Evolutionary conservation across 2,329 filamentous ascomycete species (phyloP).

Genomic region (Nemania sp.): DNA sequence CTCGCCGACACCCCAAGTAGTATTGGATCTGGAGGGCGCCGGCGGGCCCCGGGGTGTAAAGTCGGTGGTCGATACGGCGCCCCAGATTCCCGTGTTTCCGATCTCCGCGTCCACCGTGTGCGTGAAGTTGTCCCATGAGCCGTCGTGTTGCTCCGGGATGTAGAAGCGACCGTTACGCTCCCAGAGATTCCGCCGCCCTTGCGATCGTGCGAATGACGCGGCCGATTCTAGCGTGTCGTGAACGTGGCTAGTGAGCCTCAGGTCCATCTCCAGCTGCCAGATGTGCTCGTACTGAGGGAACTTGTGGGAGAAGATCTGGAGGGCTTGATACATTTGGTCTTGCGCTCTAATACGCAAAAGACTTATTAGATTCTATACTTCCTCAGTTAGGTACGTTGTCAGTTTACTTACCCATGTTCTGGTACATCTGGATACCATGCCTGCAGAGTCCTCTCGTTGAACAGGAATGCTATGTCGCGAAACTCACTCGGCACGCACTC

Average conservation of each 20-base stretch:
- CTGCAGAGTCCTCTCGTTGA: slow-evolving; percentile 74
- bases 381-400: background rate
- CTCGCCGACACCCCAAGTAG: slow-evolving; percentile 73
- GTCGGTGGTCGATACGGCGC: slow-evolving; percentile 53
- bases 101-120: slow-evolving; percentile 54
- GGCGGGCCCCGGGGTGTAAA: slow-evolving; percentile 62
- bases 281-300: slow-evolving; percentile 70
- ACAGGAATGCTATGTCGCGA: slow-evolving; percentile 73
- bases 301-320: slow-evolving; percentile 66
- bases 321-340: slow-evolving; percentile 43
- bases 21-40: slow-evolving; percentile 31
- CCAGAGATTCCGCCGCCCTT: slow-evolving; percentile 77
- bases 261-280: slow-evolving; percentile 77
- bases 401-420: slow-evolving; percentile 51
- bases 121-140: slow-evolving; percentile 74
- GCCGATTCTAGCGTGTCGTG: slow-evolving; percentile 62
- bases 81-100: slow-evolving; percentile 65
- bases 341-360: slow-evolving; percentile 24
- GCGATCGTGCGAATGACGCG: slow-evolving; percentile 70
- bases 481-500: slow-evolving; percentile 71
- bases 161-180: slow-evolving; percentile 81
- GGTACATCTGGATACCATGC: slow-evolving; percentile 73
- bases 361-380: background rate
- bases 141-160: slow-evolving; percentile 71
- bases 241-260: slow-evolving; percentile 70